These are phyloP conservation scores for Dunaliella salina DNA, from an alignment of 163 green algal species.

Conservation along the genomic window DNA sequence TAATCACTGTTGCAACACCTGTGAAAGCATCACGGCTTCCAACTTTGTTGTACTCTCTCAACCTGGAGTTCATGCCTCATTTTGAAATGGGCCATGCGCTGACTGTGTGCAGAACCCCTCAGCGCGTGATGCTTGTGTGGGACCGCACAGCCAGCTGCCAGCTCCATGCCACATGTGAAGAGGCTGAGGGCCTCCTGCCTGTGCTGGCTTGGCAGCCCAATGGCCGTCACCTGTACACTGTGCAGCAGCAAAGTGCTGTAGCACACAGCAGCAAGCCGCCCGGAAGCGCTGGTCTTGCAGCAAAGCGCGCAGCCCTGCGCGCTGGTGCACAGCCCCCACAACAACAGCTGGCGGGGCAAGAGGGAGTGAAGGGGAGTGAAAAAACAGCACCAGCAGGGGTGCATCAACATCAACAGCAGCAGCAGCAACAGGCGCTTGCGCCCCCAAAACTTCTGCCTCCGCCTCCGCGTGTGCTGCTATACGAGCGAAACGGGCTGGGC, in stretches of 20 bases:
- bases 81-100: neutral
- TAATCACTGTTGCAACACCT: no score
- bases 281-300: conserved; percentile 41
- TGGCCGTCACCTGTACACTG: conserved; percentile 76
- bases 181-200: conserved; percentile 42
- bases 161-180: conserved; percentile 60
- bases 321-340: conserved; percentile 78
- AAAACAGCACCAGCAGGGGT: neutral
- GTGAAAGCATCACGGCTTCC: no score
- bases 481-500: conserved; percentile 81
- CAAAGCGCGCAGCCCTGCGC: conserved; percentile 75
- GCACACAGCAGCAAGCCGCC: conserved; percentile 20
- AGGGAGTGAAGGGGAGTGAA: neutral
- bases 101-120: neutral
- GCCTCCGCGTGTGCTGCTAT: conserved; percentile 59
- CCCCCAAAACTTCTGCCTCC: neutral
- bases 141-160: conserved; percentile 46
- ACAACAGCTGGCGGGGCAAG: conserved; percentile 17
- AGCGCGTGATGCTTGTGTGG: conserved; percentile 51
- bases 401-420: conserved; percentile 20
- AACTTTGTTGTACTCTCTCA: no score
- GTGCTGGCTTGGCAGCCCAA: conserved; percentile 84
- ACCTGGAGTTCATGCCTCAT: no score
- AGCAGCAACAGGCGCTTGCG: neutral
- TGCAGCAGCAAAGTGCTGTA: conserved; percentile 4